phyloP scores from a whole-genome alignment of 305 asterid species.

The Plantago coronopus region DNA sequence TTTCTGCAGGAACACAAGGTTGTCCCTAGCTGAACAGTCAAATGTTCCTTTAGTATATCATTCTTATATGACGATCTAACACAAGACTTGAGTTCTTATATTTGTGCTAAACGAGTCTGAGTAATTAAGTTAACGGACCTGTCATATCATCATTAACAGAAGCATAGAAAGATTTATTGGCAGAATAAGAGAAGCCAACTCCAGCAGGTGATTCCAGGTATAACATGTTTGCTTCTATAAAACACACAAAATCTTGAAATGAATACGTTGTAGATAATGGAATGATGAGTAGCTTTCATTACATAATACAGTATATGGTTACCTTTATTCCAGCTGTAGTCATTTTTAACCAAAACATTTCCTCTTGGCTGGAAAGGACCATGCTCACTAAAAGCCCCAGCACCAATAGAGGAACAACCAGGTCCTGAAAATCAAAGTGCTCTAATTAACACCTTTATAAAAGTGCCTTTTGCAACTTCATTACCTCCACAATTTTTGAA shows the following conservation, averaged over 20 bases:
- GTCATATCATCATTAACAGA: slow-evolving; percentile 42
- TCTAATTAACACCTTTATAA: background rate
- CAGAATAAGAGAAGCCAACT: slow-evolving; percentile 56
- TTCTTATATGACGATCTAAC: too few species aligned
- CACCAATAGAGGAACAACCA: slow-evolving; percentile 82
- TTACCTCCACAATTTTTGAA: too few species aligned
- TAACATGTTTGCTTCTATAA: slow-evolving; percentile 46
- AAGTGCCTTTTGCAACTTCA: background rate
- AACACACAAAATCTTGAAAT: background rate
- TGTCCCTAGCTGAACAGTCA: slow-evolving; percentile 54
- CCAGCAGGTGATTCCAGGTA: slow-evolving; percentile 64
- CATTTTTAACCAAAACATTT: slow-evolving; percentile 46
- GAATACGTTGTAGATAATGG: background rate
- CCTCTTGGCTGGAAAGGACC: slow-evolving; percentile 78
- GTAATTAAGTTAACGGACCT: slow-evolving; percentile 31
- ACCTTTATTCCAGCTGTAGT: slow-evolving; percentile 82
- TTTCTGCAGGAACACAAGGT: slow-evolving; percentile 52
- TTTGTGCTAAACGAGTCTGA: too few species aligned
- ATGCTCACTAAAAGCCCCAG: slow-evolving; percentile 73
- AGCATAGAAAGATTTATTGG: slow-evolving; percentile 38
- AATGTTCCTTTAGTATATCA: too few species aligned
- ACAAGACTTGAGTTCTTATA: too few species aligned
- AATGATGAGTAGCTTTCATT: too few species aligned
- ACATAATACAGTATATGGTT: background rate
- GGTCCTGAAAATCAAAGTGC: slow-evolving; percentile 41